Evolutionary conservation across 2,329 filamentous ascomycete genomes (phyloP).

Genomic region (Juglanconis juglandina): DNA sequence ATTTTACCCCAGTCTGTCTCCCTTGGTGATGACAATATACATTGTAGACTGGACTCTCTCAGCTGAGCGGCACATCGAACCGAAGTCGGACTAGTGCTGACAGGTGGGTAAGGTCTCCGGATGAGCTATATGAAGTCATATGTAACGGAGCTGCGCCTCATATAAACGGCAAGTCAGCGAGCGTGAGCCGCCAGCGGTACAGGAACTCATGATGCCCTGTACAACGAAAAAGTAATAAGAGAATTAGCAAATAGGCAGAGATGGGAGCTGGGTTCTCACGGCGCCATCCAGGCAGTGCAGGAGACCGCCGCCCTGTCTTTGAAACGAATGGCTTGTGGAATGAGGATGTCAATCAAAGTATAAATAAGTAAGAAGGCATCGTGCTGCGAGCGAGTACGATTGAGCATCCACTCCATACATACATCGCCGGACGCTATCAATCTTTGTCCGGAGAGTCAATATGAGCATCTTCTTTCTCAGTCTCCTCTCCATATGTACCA

Average conservation of each 20-base stretch:
- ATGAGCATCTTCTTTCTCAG: not conserved
- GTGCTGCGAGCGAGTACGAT: too few relatives aligned
- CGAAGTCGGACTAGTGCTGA: slow-evolving; percentile 14
- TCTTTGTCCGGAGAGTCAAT: not conserved
- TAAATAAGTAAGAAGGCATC: too few relatives aligned
- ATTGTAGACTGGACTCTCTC: not conserved
- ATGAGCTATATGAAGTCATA: not conserved
- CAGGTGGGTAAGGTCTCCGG: not conserved
- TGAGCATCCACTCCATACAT: not conserved
- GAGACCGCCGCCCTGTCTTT: too few relatives aligned
- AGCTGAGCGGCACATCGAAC: slow-evolving; percentile 16
- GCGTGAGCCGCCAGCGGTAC: not conserved
- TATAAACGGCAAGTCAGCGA: not conserved
- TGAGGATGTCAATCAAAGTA: too few relatives aligned
- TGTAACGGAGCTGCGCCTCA: not conserved
- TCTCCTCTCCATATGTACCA: not conserved
- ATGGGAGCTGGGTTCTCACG: too few relatives aligned
- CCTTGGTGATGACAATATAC: not conserved
- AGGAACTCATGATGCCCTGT: not conserved
- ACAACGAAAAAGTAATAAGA: too few relatives aligned
- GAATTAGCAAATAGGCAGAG: too few relatives aligned
- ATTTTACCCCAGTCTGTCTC: too few relatives aligned
- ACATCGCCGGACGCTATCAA: not conserved
- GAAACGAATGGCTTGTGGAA: too few relatives aligned
- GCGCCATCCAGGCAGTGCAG: too few relatives aligned